Evolutionary conservation across 768 basidiomycete species (phyloP).

Genomic region (Tricholoma matsutake): DNA sequence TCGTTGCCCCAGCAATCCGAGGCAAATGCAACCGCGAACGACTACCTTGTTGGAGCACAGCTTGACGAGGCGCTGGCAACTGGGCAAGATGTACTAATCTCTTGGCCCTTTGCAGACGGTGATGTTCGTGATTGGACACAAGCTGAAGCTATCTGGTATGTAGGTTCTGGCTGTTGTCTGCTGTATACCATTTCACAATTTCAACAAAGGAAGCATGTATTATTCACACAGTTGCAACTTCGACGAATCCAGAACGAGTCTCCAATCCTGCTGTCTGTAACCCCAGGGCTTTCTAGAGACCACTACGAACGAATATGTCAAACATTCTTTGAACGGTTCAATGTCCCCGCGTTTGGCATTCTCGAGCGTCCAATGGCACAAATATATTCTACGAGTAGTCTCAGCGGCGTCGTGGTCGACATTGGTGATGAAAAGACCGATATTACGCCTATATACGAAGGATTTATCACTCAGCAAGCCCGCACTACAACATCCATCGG

Average conservation of each 20-base stretch:
- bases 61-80: conserved; percentile 77
- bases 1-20: conserved; percentile 41
- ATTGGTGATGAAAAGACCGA: conserved; percentile 75
- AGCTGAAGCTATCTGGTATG: conserved; percentile 87
- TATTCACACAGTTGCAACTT: conserved; percentile 72
- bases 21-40: conserved; percentile 55
- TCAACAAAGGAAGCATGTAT: conserved; percentile 70
- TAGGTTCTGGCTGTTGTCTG: conserved; percentile 5
- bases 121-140: conserved; percentile 77
- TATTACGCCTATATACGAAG: conserved; percentile 75
- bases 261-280: conserved; percentile 73
- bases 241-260: conserved; percentile 87
- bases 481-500: conserved; percentile 63
- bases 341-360: conserved; percentile 77
- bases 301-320: conserved; percentile 75
- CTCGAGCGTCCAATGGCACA: conserved; percentile 84
- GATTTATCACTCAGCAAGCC: conserved; percentile 53
- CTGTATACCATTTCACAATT: not conserved
- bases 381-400: conserved; percentile 70
- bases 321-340: conserved; percentile 91
- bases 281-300: conserved; percentile 59
- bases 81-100: conserved; percentile 70
- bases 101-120: conserved; percentile 80
- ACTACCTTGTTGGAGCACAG: conserved; percentile 79
- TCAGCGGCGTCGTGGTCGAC: conserved; percentile 79